These are phyloP conservation scores for Verticillium isaacii DNA, from an alignment of 2,329 filamentous ascomycete species.

Conservation along the genomic window DNA sequence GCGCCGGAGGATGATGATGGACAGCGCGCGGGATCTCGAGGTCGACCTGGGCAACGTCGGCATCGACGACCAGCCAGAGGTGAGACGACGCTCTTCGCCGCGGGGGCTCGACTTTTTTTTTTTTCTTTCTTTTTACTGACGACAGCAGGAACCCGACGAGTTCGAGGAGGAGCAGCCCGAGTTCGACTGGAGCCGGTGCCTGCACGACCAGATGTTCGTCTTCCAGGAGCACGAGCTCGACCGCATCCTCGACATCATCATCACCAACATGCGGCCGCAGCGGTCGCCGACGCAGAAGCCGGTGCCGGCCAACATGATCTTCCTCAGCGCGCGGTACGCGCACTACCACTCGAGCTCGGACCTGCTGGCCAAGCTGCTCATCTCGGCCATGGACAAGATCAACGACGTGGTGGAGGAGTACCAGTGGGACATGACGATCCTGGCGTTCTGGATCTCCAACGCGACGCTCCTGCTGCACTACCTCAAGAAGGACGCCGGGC, in stretches of 20 bases:
- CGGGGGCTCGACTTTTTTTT: too few species aligned
- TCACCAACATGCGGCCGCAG: constrained; percentile 97
- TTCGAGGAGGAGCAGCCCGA: constrained; percentile 86
- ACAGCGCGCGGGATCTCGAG: constrained; percentile 93
- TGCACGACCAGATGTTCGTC: constrained; percentile 99
- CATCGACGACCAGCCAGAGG: constrained; percentile 92
- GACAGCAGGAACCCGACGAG: constrained; percentile 49
- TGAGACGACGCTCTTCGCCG: constrained; percentile 31
- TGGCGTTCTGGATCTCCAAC: constrained; percentile 99
- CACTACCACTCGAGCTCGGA: constrained; percentile 92
- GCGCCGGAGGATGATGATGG: constrained; percentile 97
- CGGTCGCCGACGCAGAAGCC: constrained; percentile 95
- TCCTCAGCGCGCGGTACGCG: constrained; percentile 90
- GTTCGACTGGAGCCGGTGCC: constrained; percentile 90
- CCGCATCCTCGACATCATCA: constrained; percentile 88
- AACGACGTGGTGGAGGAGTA: constrained; percentile 93
- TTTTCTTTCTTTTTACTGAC: neutral
- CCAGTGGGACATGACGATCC: constrained; percentile 99
- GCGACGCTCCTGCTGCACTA: constrained; percentile 94
- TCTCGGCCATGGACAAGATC: constrained; percentile 90
- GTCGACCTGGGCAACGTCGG: constrained; percentile 94
- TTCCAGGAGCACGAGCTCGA: constrained; percentile 94
- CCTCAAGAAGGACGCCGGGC: constrained; percentile 64
- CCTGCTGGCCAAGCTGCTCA: constrained; percentile 73
- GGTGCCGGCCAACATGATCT: constrained; percentile 94